phyloP scores from a whole-genome alignment of 169 alveolate species.

The Eimeria necatrix region DNA sequence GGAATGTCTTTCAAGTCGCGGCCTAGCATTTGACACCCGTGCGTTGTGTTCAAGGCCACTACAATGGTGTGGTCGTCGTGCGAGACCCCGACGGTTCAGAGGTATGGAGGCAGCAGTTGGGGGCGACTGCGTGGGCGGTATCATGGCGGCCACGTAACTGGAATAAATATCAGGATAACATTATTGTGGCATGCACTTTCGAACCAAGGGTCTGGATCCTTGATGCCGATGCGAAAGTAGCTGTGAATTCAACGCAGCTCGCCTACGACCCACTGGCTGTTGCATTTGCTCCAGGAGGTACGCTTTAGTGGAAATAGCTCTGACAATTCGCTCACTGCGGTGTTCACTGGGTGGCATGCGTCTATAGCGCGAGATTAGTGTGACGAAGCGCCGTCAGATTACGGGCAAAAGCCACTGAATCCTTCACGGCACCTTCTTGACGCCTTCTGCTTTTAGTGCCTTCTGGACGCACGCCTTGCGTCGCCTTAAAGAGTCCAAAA shows the following conservation, averaged over 20 bases:
- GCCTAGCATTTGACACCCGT: background rate
- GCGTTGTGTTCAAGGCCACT: constrained; percentile 64
- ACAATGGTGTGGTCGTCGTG: constrained; percentile 87
- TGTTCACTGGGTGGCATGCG: background rate
- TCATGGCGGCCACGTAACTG: constrained; percentile 85
- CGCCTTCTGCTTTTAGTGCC: no score
- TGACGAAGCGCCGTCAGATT: no score
- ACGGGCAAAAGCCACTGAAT: no score
- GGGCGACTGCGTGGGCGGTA: constrained; percentile 91
- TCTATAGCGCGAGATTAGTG: no score
- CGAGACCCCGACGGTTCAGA: constrained; percentile 88
- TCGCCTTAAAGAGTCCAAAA: no score
- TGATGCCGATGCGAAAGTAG: constrained; percentile 85
- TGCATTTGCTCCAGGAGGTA: constrained; percentile 59
- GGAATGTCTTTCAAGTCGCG: no score
- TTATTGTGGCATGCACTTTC: constrained; percentile 93
- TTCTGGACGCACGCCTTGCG: no score
- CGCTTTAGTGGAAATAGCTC: background rate
- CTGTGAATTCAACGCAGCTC: constrained; percentile 85
- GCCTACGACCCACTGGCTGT: constrained; percentile 91
- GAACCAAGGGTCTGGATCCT: constrained; percentile 89
- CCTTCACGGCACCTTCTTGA: no score
- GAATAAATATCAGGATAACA: background rate
- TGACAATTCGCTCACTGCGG: background rate
- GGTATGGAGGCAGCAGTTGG: constrained; percentile 83